These are phyloP conservation scores for Lathyrus sativus DNA, from an alignment of 306 rosid species.

Conservation along the genomic window DNA sequence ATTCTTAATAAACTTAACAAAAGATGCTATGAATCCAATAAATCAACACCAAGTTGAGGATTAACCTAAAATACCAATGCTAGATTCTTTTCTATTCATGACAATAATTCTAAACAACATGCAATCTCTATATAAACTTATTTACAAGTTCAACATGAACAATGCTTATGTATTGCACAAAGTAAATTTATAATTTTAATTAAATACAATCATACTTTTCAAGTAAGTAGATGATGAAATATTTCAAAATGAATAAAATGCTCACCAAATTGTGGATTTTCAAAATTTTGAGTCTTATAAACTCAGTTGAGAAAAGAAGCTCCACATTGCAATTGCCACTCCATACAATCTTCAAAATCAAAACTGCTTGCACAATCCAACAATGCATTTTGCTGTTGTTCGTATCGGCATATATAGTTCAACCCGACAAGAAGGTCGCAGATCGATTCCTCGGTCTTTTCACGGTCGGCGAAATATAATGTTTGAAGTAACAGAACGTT, in stretches of 20 bases:
- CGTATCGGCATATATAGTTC: conserved; percentile 88
- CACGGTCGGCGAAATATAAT: conserved; percentile 68
- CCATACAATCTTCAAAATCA: conserved; percentile 87
- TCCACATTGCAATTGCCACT: conserved; percentile 88
- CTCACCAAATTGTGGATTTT: conserved; percentile 42
- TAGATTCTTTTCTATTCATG: conserved; percentile 26
- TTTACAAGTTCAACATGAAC: conserved; percentile 44
- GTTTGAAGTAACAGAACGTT: conserved; percentile 83
- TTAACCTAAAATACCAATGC: conserved; percentile 25
- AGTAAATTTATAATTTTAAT: conserved; percentile 47
- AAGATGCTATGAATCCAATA: conserved; percentile 28
- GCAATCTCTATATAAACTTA: conserved; percentile 45
- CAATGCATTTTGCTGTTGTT: conserved; percentile 83
- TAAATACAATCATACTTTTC: conserved; percentile 41
- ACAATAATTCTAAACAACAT: conserved; percentile 33
- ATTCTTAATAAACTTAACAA: background rate
- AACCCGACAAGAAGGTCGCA: conserved; percentile 82
- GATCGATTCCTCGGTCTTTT: conserved; percentile 69
- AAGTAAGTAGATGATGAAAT: conserved; percentile 34
- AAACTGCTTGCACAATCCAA: conserved; percentile 91
- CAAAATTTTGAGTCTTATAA: conserved; percentile 33
- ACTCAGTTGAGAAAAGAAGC: conserved; percentile 62
- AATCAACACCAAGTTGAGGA: conserved; percentile 27
- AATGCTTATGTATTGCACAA: conserved; percentile 46
- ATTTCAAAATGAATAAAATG: conserved; percentile 32